A percentile compares a stretch with the other conserved stretches of the same genome.
phyloP scores from a whole-genome alignment of 345 rosid genomes.

The Cochlearia excelsa region DNA sequence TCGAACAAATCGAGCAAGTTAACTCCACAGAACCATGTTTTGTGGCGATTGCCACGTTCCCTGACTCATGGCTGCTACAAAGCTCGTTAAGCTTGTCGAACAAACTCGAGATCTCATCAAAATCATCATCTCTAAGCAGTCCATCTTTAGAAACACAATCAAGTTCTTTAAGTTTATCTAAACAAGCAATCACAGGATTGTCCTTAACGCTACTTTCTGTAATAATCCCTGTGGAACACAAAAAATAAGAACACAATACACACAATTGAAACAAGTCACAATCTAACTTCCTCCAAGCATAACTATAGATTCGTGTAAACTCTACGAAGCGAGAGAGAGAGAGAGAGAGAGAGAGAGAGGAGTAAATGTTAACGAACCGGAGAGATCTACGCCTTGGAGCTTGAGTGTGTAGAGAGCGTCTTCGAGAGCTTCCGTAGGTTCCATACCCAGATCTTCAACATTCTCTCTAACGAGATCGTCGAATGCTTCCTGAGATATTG shows the following conservation, averaged over 20 bases:
- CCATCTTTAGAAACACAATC: slow-evolving; percentile 17
- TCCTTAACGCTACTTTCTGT: slow-evolving; percentile 57
- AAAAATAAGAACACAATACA: slow-evolving; percentile 1
- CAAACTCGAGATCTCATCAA: slow-evolving; percentile 46
- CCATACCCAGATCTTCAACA: slow-evolving; percentile 86
- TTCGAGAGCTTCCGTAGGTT: slow-evolving; percentile 78
- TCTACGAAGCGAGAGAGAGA: background rate
- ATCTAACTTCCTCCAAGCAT: background rate
- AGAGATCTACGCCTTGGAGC: slow-evolving; percentile 93
- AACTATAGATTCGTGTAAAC: background rate
- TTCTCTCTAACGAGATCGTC: slow-evolving; percentile 84
- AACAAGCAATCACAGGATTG: slow-evolving; percentile 59
- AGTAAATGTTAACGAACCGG: slow-evolving; percentile 39
- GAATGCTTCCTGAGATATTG: slow-evolving; percentile 87
- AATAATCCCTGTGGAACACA: slow-evolving; percentile 53
- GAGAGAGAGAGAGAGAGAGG: slow-evolving; percentile 9
- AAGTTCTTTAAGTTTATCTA: slow-evolving; percentile 55
- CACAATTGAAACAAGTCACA: background rate
- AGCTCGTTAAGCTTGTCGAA: slow-evolving; percentile 46
- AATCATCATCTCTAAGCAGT: slow-evolving; percentile 31
- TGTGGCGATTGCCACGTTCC: slow-evolving; percentile 57
- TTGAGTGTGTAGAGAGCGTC: slow-evolving; percentile 82
- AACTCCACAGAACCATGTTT: slow-evolving; percentile 68
- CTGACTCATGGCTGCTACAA: slow-evolving; percentile 45
- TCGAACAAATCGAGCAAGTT: slow-evolving; percentile 57